A percentile compares a stretch with the other conserved stretches of the same genome.
These are phyloP conservation scores for Teratosphaeria gauchensis DNA, from an alignment of 2,329 filamentous ascomycete species.

Conservation along the genomic window DNA sequence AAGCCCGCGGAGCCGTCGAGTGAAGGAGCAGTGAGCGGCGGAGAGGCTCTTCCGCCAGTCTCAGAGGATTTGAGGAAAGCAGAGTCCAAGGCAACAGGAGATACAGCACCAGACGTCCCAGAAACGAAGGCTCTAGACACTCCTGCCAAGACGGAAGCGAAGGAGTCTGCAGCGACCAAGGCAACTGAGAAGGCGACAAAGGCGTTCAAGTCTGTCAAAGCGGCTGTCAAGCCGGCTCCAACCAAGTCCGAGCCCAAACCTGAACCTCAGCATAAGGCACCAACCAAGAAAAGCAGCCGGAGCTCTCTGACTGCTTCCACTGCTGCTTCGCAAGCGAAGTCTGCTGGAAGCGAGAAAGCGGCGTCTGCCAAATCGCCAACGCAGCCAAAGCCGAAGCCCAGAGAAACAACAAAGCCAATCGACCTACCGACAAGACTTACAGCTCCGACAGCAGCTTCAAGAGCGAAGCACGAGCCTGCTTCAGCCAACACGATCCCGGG, in stretches of 20 bases:
- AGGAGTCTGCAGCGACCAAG: background rate
- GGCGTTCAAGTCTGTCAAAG: background rate
- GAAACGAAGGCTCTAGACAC: slow-evolving; percentile 2
- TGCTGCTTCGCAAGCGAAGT: slow-evolving; percentile 22
- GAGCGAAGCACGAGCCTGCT: slow-evolving; percentile 45
- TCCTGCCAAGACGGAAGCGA: background rate
- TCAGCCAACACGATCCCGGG: slow-evolving; percentile 8
- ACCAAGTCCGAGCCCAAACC: slow-evolving; percentile 11
- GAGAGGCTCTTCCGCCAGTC: slow-evolving; percentile 27
- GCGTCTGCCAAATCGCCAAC: slow-evolving; percentile 9
- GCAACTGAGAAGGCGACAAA: slow-evolving; percentile 1
- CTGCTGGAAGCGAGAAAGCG: slow-evolving; percentile 9
- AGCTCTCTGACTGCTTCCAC: slow-evolving; percentile 26
- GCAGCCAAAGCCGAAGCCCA: slow-evolving; percentile 36
- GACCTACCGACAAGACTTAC: slow-evolving; percentile 58
- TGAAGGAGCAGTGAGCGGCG: slow-evolving; percentile 28
- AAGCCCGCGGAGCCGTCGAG: slow-evolving; percentile 32
- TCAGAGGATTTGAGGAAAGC: slow-evolving; percentile 20
- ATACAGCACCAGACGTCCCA: slow-evolving; percentile 4
- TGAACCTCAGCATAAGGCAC: slow-evolving; percentile 11
- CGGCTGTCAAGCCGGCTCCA: slow-evolving; percentile 5
- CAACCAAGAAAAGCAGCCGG: slow-evolving; percentile 22
- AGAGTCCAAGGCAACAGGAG: background rate
- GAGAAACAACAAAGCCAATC: slow-evolving; percentile 60
- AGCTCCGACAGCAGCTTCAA: slow-evolving; percentile 60